Percentiles rank a stretch among this genome's conserved stretches.
Conservation (phyloP, 2,329 filamentous ascomycete genomes). For the Pseudogymnoascus sp. region DNA sequence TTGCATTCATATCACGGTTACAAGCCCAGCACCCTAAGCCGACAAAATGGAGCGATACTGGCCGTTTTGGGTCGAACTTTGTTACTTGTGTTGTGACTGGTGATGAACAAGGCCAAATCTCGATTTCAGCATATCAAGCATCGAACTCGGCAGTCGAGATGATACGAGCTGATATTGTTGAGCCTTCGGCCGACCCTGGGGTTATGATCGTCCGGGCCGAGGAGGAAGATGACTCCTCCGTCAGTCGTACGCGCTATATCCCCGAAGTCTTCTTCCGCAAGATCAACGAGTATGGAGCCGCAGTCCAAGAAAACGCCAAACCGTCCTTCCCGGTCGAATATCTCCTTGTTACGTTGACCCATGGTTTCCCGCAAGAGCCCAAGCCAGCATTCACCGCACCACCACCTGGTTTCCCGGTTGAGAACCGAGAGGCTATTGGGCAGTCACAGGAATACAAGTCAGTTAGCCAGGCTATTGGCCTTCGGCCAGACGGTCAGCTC, state of each 20-base stretch:
- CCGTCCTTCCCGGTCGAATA: conserved; percentile 96
- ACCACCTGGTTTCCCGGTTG: conserved; percentile 68
- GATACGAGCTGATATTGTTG: conserved; percentile 88
- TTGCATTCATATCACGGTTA: conserved; percentile 77
- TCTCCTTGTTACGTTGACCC: conserved; percentile 87
- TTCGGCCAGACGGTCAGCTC: conserved; percentile 45
- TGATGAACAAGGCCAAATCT: conserved; percentile 79
- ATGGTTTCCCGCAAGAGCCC: conserved; percentile 81
- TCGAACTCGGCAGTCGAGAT: conserved; percentile 96
- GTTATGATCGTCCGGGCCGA: conserved; percentile 94
- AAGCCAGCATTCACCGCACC: conserved; percentile 65
- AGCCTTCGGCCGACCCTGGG: conserved; percentile 84
- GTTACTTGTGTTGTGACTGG: conserved; percentile 95
- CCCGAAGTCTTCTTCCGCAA: conserved; percentile 94
- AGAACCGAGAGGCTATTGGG: conserved; percentile 82
- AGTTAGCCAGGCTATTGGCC: conserved; percentile 56
- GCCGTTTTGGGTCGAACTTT: conserved; percentile 89
- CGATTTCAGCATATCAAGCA: conserved; percentile 85
- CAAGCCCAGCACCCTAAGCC: conserved; percentile 83
- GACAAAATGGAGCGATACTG: conserved; percentile 95
- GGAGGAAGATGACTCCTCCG: conserved; percentile 67
- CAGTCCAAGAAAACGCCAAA: conserved; percentile 95
- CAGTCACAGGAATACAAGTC: conserved; percentile 71
- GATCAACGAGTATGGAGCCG: conserved; percentile 93
- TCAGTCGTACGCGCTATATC: conserved; percentile 73